Conservation (phyloP, 306 rosid genomes). For the Prunus salicina region DNA sequence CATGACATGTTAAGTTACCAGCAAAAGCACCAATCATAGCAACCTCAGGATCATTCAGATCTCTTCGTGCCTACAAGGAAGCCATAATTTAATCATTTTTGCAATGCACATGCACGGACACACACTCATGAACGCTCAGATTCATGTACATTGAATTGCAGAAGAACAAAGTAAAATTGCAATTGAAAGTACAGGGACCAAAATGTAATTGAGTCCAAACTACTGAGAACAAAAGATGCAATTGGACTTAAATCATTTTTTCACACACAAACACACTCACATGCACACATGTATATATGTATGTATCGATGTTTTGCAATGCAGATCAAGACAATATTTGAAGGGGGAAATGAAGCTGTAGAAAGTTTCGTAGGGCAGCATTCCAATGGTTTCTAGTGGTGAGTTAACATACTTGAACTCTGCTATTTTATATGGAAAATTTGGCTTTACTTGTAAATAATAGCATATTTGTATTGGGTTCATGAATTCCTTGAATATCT, state of each 20-base stretch:
- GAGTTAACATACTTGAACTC: background rate
- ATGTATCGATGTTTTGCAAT: background rate
- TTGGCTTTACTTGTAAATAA: background rate
- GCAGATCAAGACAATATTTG: background rate
- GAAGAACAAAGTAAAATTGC: background rate
- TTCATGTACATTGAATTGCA: background rate
- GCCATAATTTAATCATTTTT: slow-evolving; percentile 3
- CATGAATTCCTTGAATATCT: background rate
- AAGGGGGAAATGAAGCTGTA: background rate
- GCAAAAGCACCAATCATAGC: slow-evolving; percentile 93
- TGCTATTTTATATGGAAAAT: background rate
- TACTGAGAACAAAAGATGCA: background rate
- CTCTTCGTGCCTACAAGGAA: slow-evolving; percentile 65
- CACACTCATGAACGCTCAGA: background rate
- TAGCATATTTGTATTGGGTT: background rate
- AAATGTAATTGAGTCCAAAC: background rate
- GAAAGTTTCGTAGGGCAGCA: background rate
- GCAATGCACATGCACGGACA: background rate
- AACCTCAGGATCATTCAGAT: slow-evolving; percentile 82
- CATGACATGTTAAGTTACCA: slow-evolving; percentile 41
- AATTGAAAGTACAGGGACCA: background rate
- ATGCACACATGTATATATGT: too few species aligned
- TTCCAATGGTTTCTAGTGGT: background rate
- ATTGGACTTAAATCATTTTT: background rate
- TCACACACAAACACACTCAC: background rate